A percentile compares a stretch with the other conserved stretches of the same genome.
phyloP scores from a whole-genome alignment of 345 rosid species.

The Aquilaria malaccensis region DNA sequence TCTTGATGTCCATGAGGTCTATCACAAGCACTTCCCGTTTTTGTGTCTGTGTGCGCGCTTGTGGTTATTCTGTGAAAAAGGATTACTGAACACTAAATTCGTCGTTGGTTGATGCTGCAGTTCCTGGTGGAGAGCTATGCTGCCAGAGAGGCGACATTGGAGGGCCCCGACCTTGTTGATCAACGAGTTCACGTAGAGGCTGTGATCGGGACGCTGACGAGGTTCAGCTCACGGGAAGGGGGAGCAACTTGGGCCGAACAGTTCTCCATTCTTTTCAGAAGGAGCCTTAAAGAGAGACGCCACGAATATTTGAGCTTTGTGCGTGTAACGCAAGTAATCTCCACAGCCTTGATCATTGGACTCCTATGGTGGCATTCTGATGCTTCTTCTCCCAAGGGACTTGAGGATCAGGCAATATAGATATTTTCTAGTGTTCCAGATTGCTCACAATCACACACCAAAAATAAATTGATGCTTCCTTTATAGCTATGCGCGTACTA shows the following conservation, averaged over 20 bases:
- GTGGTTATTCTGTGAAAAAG: not conserved
- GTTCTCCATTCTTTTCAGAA: conserved; percentile 20
- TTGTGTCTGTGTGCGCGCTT: too few species aligned
- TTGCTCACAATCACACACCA: not conserved
- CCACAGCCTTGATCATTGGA: conserved; percentile 18
- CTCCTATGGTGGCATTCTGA: conserved; percentile 27
- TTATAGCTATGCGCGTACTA: too few species aligned
- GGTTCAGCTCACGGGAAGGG: conserved; percentile 6
- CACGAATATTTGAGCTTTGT: conserved; percentile 24
- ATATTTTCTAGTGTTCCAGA: not conserved
- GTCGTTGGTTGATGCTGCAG: conserved; percentile 4
- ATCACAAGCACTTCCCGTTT: not conserved
- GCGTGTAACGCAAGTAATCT: conserved; percentile 21
- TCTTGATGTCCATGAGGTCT: conserved; percentile 20
- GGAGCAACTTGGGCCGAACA: conserved; percentile 27
- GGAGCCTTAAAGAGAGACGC: conserved; percentile 23
- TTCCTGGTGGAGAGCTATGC: conserved; percentile 21
- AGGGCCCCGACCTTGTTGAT: conserved; percentile 3
- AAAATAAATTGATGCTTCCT: too few species aligned
- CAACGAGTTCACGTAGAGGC: conserved; percentile 1
- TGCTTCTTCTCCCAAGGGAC: conserved; percentile 20
- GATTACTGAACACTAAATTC: not conserved
- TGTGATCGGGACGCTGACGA: conserved; percentile 3
- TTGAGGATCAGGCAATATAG: conserved; percentile 26
- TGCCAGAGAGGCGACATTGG: not conserved